Evolutionary conservation across 257 asterid genomes (phyloP).

Genomic region (Thymus mandschuricus): DNA sequence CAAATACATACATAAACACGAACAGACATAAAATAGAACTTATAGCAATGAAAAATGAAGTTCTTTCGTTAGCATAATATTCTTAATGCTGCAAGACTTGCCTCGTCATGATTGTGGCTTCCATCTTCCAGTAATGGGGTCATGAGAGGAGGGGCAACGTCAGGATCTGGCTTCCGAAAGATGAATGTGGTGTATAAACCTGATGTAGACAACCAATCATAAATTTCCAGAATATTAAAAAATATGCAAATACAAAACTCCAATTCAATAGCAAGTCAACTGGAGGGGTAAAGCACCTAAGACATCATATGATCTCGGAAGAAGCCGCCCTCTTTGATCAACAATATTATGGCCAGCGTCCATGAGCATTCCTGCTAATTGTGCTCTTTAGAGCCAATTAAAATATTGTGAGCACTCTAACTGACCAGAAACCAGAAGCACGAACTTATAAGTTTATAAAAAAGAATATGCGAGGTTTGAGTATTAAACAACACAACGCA

Average conservation of each 20-base stretch:
- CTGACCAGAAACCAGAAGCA: conserved; percentile 19
- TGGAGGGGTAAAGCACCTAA: conserved; percentile 56
- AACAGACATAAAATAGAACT: conserved; percentile 7
- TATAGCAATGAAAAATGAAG: conserved; percentile 23
- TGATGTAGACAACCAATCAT: conserved; percentile 35
- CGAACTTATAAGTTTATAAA: background rate
- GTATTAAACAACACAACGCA: conserved; percentile 8
- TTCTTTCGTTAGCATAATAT: conserved; percentile 24
- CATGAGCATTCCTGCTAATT: conserved; percentile 73
- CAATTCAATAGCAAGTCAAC: conserved; percentile 10
- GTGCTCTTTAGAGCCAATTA: conserved; percentile 54
- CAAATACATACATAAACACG: background rate
- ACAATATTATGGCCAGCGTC: conserved; percentile 75
- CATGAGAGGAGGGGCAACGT: conserved; percentile 83
- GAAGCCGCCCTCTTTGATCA: conserved; percentile 91
- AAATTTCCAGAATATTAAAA: conserved; percentile 8
- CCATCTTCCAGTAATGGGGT: conserved; percentile 74
- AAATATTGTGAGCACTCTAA: conserved; percentile 28
- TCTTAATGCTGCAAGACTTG: conserved; percentile 46
- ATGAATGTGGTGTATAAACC: conserved; percentile 89
- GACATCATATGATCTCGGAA: conserved; percentile 80
- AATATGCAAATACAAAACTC: conserved; percentile 5
- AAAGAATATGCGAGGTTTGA: background rate
- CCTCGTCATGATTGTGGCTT: conserved; percentile 74
- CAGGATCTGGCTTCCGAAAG: conserved; percentile 94